These are phyloP conservation scores for Leucosporidium creatinivorum DNA, from an alignment of 768 basidiomycete species.

Conservation along the genomic window DNA sequence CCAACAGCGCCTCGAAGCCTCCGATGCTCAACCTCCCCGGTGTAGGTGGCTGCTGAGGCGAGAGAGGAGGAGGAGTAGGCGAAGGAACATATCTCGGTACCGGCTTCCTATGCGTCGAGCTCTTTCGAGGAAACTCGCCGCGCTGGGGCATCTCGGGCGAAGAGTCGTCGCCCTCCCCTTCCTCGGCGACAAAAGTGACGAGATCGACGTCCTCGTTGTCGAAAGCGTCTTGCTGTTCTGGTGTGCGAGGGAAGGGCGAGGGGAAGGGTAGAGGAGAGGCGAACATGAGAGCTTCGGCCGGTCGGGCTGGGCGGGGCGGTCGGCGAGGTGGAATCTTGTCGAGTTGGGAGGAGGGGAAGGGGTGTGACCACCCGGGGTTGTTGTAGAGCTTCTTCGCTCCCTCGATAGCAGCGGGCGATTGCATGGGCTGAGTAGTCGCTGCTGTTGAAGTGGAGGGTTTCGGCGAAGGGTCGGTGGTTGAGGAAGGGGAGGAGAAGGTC, in stretches of 20 bases:
- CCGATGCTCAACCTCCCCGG: background rate
- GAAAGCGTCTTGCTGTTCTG: too few relatives aligned
- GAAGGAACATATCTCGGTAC: background rate
- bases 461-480: background rate
- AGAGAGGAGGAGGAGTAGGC: too few relatives aligned
- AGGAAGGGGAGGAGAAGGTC: background rate
- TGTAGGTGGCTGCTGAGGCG: background rate
- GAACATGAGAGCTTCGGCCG: background rate
- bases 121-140: background rate
- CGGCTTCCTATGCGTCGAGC: background rate
- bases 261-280: background rate
- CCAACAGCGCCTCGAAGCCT: background rate
- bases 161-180: background rate
- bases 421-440: too few relatives aligned
- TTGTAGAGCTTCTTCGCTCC: background rate
- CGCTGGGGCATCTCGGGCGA: background rate
- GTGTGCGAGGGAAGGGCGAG: background rate
- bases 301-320: background rate
- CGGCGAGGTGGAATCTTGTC: background rate
- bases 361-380: background rate
- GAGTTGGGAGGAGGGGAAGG: background rate
- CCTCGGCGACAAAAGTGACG: background rate
- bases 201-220: background rate
- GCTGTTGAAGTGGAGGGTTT: too few relatives aligned
- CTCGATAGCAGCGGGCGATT: background rate